Evolutionary conservation across 2,329 filamentous ascomycete genomes (phyloP).

Genomic region (Claviceps digitariae): DNA sequence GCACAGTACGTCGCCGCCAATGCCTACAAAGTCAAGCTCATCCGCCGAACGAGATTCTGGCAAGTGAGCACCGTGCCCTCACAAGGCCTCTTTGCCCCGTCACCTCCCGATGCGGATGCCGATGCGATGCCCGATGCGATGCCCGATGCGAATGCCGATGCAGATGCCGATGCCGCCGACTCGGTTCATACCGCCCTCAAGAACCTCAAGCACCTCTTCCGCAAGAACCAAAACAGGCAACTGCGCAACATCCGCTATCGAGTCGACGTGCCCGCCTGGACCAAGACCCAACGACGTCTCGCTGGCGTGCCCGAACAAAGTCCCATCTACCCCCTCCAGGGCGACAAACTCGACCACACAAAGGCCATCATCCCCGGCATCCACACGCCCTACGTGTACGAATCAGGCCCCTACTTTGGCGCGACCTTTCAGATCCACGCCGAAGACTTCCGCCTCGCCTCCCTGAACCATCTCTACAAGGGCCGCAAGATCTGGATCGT

Average conservation of each 20-base stretch:
- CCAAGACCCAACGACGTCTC: constrained; percentile 17
- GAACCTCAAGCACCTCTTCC: constrained; percentile 21
- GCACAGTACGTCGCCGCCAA: constrained; percentile 19
- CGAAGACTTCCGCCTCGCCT: constrained; percentile 26
- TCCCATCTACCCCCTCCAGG: constrained; percentile 23
- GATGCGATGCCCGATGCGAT: constrained; percentile 4
- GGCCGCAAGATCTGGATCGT: constrained; percentile 28
- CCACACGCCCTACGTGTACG: constrained; percentile 27
- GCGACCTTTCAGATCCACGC: constrained; percentile 27
- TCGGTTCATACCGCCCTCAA: constrained; percentile 14
- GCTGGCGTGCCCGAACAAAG: constrained; percentile 24
- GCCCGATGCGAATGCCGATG: constrained; percentile 2
- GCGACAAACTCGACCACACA: constrained; percentile 23
- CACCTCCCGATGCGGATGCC: constrained; percentile 11
- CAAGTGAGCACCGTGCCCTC: constrained; percentile 21
- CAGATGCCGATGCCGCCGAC: constrained; percentile 8
- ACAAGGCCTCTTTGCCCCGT: constrained; percentile 18
- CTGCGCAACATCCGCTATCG: constrained; percentile 25
- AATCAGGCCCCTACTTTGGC: constrained; percentile 24
- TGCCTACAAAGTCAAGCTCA: constrained; percentile 22
- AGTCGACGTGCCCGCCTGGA: constrained; percentile 27
- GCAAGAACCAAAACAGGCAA: constrained; percentile 21
- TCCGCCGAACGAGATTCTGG: constrained; percentile 23
- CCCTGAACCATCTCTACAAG: constrained; percentile 25
- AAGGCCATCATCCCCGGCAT: constrained; percentile 26